Evolutionary conservation across 164 flowering plant species (phyloP).

Genomic region (Stephania cephalantha): DNA sequence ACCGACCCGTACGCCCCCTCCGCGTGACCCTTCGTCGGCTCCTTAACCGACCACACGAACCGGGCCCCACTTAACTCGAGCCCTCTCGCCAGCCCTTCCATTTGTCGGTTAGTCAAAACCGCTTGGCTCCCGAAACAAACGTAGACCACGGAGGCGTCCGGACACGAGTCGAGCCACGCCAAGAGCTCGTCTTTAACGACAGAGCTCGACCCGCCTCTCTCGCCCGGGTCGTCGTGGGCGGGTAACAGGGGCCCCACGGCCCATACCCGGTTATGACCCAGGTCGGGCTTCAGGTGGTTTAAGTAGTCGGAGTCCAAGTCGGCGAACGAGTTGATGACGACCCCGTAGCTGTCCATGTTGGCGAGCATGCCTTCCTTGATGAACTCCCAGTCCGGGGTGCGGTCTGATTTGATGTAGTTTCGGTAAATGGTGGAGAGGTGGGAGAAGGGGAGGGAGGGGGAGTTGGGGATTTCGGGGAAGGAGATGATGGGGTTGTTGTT

Average conservation of each 20-base stretch:
- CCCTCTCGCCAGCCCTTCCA: conserved; percentile 24
- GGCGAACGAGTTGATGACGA: conserved; percentile 23
- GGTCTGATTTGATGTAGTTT: conserved; percentile 7
- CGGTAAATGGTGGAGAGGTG: conserved; percentile 17
- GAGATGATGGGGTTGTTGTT: neutral
- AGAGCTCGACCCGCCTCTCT: conserved; percentile 7
- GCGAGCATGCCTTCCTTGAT: conserved; percentile 14
- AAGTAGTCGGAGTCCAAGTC: conserved; percentile 25
- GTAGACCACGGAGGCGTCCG: conserved; percentile 34
- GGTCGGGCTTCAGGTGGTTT: conserved; percentile 2
- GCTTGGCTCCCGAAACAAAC: conserved; percentile 48
- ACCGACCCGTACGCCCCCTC: neutral
- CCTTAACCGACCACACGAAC: conserved; percentile 14
- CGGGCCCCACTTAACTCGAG: conserved; percentile 7
- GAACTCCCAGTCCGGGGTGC: conserved; percentile 10
- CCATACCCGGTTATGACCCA: conserved; percentile 28
- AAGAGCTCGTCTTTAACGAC: neutral
- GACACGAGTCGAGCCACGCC: conserved; percentile 34
- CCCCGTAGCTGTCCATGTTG: conserved; percentile 26
- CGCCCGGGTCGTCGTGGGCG: conserved; percentile 1
- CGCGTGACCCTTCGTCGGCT: neutral
- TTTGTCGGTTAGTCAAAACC: conserved; percentile 19
- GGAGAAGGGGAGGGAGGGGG: conserved; percentile 14
- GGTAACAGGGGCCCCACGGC: conserved; percentile 40
- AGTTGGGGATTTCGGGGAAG: conserved; percentile 17